Evolutionary conservation across 1,284 basidiomycete genomes (phyloP).

Genomic region (Vanrija humicola): DNA sequence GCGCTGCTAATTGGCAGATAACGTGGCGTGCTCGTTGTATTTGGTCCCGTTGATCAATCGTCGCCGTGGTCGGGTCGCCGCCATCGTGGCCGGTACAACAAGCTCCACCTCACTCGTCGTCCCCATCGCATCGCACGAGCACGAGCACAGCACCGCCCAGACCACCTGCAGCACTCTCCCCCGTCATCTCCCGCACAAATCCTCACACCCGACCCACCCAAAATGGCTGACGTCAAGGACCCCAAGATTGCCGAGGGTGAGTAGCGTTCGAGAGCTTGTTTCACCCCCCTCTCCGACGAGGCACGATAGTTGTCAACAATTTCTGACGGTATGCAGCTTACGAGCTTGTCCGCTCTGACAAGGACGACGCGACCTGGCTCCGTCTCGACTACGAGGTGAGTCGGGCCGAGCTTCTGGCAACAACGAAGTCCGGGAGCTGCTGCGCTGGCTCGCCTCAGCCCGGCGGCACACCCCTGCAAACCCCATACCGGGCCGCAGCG

Average conservation of each 20-base stretch:
- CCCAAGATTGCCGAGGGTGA: conserved; percentile 70
- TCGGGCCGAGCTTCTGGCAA: neutral
- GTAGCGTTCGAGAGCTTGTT: conserved; percentile 17
- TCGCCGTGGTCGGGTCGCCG: no score
- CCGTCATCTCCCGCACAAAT: neutral
- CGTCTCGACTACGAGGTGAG: conserved; percentile 77
- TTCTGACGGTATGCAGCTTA: conserved; percentile 59
- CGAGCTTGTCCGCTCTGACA: conserved; percentile 74
- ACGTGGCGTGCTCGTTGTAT: no score
- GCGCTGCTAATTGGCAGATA: no score
- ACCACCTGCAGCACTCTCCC: neutral
- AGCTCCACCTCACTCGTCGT: no score
- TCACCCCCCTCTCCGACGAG: neutral
- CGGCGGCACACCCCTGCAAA: neutral
- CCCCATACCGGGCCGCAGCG: neutral
- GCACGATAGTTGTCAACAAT: neutral
- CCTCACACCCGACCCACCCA: conserved; percentile 5
- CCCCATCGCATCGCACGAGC: neutral
- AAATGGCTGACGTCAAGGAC: conserved; percentile 80
- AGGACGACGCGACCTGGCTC: conserved; percentile 74
- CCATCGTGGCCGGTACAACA: no score
- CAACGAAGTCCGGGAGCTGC: neutral
- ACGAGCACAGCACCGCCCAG: neutral
- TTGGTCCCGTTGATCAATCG: no score
- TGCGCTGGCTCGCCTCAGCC: neutral